Evolutionary conservation across 1,139 yeast genomes (phyloP), one percentile per base, ranked within the genome.

Genomic region (Spencermartinsiella ligniputridi): DNA sequence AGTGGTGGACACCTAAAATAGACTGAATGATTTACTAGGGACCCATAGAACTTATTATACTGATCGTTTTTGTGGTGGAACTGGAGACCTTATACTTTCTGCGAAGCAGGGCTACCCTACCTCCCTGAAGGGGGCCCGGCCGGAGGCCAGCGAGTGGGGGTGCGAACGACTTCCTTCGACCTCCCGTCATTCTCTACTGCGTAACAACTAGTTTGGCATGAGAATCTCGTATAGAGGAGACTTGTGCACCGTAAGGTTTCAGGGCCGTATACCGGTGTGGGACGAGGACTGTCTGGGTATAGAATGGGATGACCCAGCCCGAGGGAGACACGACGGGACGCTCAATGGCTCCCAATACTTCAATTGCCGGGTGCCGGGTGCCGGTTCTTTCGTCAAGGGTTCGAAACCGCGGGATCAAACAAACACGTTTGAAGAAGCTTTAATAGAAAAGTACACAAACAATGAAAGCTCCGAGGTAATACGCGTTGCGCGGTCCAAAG

Each of bases 231-330:
- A 74, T 19, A 67, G 64, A 18, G 75, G 75, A 0, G 69, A 78
- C 16, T 52, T 76, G 1, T 87, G 87, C 32, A 86, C 95, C 0
- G 71, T 89, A 3, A 64, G 73, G 44, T 89, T 61, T 55, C 60
- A 75, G 0, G 97, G 97, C 0, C 37, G 47, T 0, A 63, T 88
- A 1, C 74, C 77, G 0, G 68, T 66, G 3, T 88, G 96, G 96
- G 61, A 61, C 4, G 66, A 61, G 2, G 51, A 52, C 0, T 89
- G 92, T 0, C 64, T 77, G 13, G 97, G 97, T 0, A 72, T 90
- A 1, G 97, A 90, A 60, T 90, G 97, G 97, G 97, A 90, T 60
- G 71, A 79, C 43, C 63, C 66, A 0, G 52, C 61, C 2, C 60
- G 77, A 21, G 90, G 90, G 1, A 81, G 77, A 52, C 76, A 83